These are phyloP conservation scores for Dothideomycetes sp. DNA, from an alignment of 2,329 filamentous ascomycete species.

Conservation along the genomic window DNA sequence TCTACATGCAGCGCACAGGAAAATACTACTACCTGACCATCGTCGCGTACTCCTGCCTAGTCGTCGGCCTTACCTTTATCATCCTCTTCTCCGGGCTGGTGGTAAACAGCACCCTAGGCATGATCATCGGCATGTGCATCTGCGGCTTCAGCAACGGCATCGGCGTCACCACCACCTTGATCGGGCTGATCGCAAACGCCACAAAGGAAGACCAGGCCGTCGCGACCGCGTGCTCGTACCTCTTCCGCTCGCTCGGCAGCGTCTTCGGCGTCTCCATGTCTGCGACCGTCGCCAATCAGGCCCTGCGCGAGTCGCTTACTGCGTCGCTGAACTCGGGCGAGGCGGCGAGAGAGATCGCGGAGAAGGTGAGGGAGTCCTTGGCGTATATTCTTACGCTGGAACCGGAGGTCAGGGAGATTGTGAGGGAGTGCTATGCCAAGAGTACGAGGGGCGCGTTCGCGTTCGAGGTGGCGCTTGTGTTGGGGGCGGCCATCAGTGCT, in stretches of 20 bases:
- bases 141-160: conserved; percentile 44
- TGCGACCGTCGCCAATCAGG: conserved; percentile 61
- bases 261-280: conserved; percentile 58
- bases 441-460: conserved; percentile 42
- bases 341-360: conserved; percentile 54
- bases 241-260: conserved; percentile 63
- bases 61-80: conserved; percentile 44
- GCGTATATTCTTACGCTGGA: conserved; percentile 57
- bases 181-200: conserved; percentile 61
- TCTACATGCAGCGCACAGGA: conserved; percentile 59
- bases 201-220: conserved; percentile 58
- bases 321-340: conserved; percentile 43
- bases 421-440: conserved; percentile 55
- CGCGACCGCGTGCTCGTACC: conserved; percentile 67
- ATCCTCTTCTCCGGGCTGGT: conserved; percentile 46
- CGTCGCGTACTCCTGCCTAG: conserved; percentile 40
- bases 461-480: conserved; percentile 39
- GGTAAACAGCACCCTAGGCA: conserved; percentile 37
- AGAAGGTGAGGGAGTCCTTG: conserved; percentile 57
- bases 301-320: conserved; percentile 47
- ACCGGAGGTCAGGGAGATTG: conserved; percentile 45
- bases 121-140: conserved; percentile 47
- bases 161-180: conserved; percentile 60
- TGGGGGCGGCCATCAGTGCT: conserved; percentile 34
- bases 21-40: conserved; percentile 61